Percentiles rank a stretch among this genome's conserved stretches.
phyloP scores from a whole-genome alignment of 2,329 filamentous ascomycete genomes.

The Capronia coronata region DNA sequence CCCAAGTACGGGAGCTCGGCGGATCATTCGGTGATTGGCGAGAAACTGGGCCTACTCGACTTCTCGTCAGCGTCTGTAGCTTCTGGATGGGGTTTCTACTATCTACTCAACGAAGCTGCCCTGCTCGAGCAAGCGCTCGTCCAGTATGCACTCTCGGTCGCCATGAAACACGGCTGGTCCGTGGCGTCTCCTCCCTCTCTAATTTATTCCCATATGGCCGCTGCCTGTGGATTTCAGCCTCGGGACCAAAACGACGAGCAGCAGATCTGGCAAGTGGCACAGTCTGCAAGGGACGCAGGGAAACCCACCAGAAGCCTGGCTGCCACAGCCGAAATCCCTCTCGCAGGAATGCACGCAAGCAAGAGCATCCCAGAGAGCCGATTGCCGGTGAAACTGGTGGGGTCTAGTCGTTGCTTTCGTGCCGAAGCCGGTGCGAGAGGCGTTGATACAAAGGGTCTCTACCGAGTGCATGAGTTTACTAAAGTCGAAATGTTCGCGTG shows the following conservation, averaged over 20 bases:
- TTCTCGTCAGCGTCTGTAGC: slow-evolving; percentile 74
- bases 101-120: slow-evolving; percentile 82
- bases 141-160: slow-evolving; percentile 72
- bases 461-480: slow-evolving; percentile 96
- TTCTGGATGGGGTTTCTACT: slow-evolving; percentile 97
- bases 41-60: slow-evolving; percentile 81
- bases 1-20: slow-evolving; percentile 36
- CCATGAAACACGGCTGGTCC: slow-evolving; percentile 68
- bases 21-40: slow-evolving; percentile 81
- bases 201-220: slow-evolving; percentile 84
- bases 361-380: slow-evolving; percentile 57
- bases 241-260: slow-evolving; percentile 85
- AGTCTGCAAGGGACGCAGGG: slow-evolving; percentile 55
- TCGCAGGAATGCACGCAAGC: slow-evolving; percentile 83
- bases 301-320: slow-evolving; percentile 70
- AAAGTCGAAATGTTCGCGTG: slow-evolving; percentile 98
- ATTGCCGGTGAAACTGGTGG: slow-evolving; percentile 73
- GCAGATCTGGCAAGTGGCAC: slow-evolving; percentile 77
- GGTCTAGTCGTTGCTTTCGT: slow-evolving; percentile 85
- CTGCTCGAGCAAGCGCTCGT: slow-evolving; percentile 91
- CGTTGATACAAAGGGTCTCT: slow-evolving; percentile 85
- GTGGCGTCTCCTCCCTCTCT: slow-evolving; percentile 78
- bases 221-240: slow-evolving; percentile 90
- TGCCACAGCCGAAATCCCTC: slow-evolving; percentile 88
- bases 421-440: slow-evolving; percentile 90